A percentile compares a stretch with the other conserved stretches of the same genome.
Conservation (phyloP, 2,329 filamentous ascomycete species). For the Fusarium anthophilum region DNA sequence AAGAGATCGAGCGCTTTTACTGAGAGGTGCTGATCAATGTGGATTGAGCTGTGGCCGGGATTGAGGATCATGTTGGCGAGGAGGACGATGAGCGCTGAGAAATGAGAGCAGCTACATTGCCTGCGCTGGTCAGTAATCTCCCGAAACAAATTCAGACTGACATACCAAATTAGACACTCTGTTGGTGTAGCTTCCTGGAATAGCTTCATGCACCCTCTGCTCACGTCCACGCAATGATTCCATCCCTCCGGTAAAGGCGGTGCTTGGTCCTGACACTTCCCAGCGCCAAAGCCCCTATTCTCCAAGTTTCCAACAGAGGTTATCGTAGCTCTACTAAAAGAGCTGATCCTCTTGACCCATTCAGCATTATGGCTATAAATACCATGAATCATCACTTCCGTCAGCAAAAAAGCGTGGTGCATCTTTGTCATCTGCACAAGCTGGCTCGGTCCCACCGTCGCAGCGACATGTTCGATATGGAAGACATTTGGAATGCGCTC, state of each 20-base stretch:
- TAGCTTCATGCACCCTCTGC: conserved; percentile 48
- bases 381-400: conserved; percentile 51
- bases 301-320: conserved; percentile 37
- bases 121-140: conserved; percentile 8
- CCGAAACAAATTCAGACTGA: too few species aligned
- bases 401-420: conserved; percentile 50
- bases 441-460: conserved; percentile 42
- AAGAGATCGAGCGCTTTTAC: conserved; percentile 43
- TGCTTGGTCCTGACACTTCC: conserved; percentile 4
- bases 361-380: conserved; percentile 51
- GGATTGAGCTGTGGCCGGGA: conserved; percentile 39
- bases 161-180: conserved; percentile 48
- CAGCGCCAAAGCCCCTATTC: background rate
- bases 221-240: conserved; percentile 46
- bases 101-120: conserved; percentile 46
- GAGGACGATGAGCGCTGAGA: conserved; percentile 48
- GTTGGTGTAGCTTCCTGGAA: conserved; percentile 43
- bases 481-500: conserved; percentile 47
- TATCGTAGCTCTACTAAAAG: conserved; percentile 35
- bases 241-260: conserved; percentile 44
- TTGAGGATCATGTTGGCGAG: conserved; percentile 47
- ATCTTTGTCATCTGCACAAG: conserved; percentile 50
- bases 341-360: conserved; percentile 49
- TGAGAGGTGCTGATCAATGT: conserved; percentile 44
- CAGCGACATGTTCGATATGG: conserved; percentile 46